phyloP scores from a whole-genome alignment of 345 rosid species.

The Citrus hindsii region DNA sequence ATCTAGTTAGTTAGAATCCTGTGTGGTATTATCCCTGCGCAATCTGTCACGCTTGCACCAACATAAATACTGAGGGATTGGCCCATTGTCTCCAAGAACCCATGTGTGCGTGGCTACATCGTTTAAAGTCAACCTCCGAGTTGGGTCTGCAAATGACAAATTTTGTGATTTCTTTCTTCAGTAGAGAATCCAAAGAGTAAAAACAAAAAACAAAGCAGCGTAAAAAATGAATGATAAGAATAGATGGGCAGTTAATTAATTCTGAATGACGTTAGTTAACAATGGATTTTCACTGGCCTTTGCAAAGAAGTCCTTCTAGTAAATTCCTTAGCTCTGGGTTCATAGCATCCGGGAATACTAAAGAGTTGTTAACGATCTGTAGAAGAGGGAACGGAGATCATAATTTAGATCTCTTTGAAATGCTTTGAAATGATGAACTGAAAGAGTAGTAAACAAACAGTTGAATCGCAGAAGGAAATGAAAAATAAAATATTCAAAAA shows the following conservation, averaged over 20 bases:
- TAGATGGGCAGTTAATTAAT: neutral
- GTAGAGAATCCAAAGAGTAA: neutral
- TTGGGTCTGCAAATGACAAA: slow-evolving; percentile 57
- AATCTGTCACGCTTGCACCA: slow-evolving; percentile 73
- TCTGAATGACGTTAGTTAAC: neutral
- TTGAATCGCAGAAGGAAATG: neutral
- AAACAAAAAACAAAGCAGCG: neutral
- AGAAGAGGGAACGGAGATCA: neutral
- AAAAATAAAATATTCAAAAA: neutral
- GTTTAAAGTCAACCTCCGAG: slow-evolving; percentile 64
- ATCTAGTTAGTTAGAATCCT: slow-evolving; percentile 21
- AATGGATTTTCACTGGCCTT: slow-evolving; percentile 44
- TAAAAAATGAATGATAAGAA: neutral
- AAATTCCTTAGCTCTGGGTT: slow-evolving; percentile 65
- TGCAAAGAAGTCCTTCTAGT: slow-evolving; percentile 87
- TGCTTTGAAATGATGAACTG: neutral
- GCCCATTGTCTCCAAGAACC: slow-evolving; percentile 74
- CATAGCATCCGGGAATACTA: slow-evolving; percentile 62
- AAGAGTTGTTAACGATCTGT: slow-evolving; percentile 80
- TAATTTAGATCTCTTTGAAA: neutral
- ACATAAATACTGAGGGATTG: slow-evolving; percentile 56
- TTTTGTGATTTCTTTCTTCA: slow-evolving; percentile 2
- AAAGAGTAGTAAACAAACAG: neutral
- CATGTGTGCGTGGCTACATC: slow-evolving; percentile 69
- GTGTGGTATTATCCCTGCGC: slow-evolving; percentile 22